phyloP scores from a whole-genome alignment of 2,329 filamentous ascomycete genomes.

The Pezicula rhizophila region DNA sequence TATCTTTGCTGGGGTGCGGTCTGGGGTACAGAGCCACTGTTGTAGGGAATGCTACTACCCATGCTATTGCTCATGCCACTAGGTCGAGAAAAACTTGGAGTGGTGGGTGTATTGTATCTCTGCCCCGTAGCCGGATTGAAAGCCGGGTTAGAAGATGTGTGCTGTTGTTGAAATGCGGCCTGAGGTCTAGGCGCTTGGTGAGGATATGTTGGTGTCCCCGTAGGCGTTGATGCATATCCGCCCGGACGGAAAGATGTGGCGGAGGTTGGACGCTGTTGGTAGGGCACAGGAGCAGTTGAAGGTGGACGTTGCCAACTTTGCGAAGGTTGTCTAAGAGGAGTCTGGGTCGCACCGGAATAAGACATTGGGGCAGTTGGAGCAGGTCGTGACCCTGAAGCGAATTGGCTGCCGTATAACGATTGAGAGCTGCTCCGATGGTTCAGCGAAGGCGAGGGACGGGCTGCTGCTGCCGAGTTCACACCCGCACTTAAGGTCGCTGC shows the following conservation, averaged over 20 bases:
- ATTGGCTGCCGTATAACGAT: slow-evolving; percentile 28
- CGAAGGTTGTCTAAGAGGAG: slow-evolving; percentile 22
- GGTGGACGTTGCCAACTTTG: slow-evolving; percentile 22
- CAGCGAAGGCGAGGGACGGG: slow-evolving; percentile 16
- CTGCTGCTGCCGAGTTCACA: slow-evolving; percentile 12
- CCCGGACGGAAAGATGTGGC: slow-evolving; percentile 21
- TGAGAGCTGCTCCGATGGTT: slow-evolving; percentile 20
- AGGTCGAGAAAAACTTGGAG: slow-evolving; percentile 10
- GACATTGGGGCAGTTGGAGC: slow-evolving; percentile 10
- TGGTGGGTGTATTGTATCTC: slow-evolving; percentile 19
- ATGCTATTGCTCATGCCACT: no score
- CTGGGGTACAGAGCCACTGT: slow-evolving; percentile 16
- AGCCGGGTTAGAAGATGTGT: slow-evolving; percentile 10
- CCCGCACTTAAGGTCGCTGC: slow-evolving; percentile 9
- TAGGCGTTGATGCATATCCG: slow-evolving; percentile 6
- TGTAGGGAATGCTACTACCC: slow-evolving; percentile 4
- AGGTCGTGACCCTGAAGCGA: slow-evolving; percentile 19
- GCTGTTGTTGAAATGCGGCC: slow-evolving; percentile 15
- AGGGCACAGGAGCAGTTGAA: slow-evolving; percentile 20
- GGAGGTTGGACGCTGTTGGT: slow-evolving; percentile 20
- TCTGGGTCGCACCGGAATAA: slow-evolving; percentile 21
- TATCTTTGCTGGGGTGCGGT: slow-evolving; percentile 12
- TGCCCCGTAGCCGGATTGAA: slow-evolving; percentile 7
- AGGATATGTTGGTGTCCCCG: slow-evolving; percentile 23
- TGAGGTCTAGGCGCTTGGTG: slow-evolving; percentile 23